These are phyloP conservation scores for Tolypocladium album DNA, from an alignment of 2,329 filamentous ascomycete genomes.

Conservation along the genomic window DNA sequence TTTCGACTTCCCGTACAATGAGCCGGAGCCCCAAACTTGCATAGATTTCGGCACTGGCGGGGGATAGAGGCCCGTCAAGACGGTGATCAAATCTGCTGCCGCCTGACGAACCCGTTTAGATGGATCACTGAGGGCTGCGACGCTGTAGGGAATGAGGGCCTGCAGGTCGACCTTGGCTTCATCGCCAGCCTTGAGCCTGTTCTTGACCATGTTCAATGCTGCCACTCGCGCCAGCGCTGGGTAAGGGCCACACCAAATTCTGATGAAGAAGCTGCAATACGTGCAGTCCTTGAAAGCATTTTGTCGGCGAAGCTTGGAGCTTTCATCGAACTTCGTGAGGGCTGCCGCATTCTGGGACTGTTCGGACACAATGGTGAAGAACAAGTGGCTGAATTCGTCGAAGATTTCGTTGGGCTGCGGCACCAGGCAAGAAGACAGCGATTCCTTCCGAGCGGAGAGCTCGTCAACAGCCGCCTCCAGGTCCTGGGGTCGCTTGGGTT, in stretches of 20 bases:
- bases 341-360: constrained; percentile 25
- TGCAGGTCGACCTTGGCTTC: constrained; percentile 56
- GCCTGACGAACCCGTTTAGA: constrained; percentile 68
- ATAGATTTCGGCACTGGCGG: constrained; percentile 26
- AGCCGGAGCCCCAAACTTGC: constrained; percentile 47
- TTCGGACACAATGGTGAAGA: constrained; percentile 41
- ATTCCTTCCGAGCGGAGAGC: constrained; percentile 22
- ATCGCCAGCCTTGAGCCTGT: constrained; percentile 40
- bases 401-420: constrained; percentile 41
- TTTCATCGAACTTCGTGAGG: constrained; percentile 41
- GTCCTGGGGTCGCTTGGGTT: constrained; percentile 22
- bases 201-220: constrained; percentile 56
- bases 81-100: constrained; percentile 55
- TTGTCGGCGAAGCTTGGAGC: constrained; percentile 42
- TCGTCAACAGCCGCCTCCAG: constrained; percentile 28
- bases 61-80: constrained; percentile 40
- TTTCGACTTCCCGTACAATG: constrained; percentile 49
- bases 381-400: constrained; percentile 46
- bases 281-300: constrained; percentile 49
- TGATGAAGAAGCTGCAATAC: constrained; percentile 65
- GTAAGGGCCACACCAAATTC: constrained; percentile 63
- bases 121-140: constrained; percentile 64
- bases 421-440: constrained; percentile 40
- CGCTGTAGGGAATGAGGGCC: constrained; percentile 68
- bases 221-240: constrained; percentile 57